Evolutionary conservation across 2,329 filamentous ascomycete genomes (phyloP), one percentile per base, ranked within the genome.

Genomic region (Sphaerulina populicola): DNA sequence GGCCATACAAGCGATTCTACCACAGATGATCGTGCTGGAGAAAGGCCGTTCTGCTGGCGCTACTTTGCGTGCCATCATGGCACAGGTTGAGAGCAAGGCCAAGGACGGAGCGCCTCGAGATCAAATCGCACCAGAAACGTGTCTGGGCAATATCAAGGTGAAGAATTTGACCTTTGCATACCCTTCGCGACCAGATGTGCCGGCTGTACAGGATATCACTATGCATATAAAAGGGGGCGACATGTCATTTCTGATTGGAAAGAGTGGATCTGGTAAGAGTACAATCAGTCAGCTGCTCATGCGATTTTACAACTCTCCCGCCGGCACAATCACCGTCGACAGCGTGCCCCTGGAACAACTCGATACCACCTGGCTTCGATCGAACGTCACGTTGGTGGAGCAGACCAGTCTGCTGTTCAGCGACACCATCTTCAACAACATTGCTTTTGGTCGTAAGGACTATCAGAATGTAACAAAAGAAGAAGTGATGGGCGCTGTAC

Each of bases 201-300:
- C 69, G 0, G 82, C 83, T 1, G 73, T 96, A 8, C 69, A 77
- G 1, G 70, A 77, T 6, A 78, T 79, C 0, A 82, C 75, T 0
- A 77, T 96, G 54, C 78, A 75, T 57, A 91, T 97, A 51, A 78
- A 82, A 0, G 75, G 83, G 0, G 83, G 86, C 0, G 75, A 86
- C 55, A 81, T 84, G 2, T 88, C 82, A 0, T 96, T 93, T 62
- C 74, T 97, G 2, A 80, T 96, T 44, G 93, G 91, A 0, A 79
- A 77, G 61, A 95, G 88, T 62, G 93, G 93, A 0, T 95, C 88
- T 1, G 91, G 91, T 0, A 97, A 97, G 67, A 95, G 88, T 60
- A 97, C 91, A 0, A 64, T 97, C 1, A 83, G 85, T 1, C 88
- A 88, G 63, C 74, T 97, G 0, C 74, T 97, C 0, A 75, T 89